A percentile compares a stretch with the other conserved stretches of the same genome.
Conservation (phyloP, 1,284 basidiomycete species). For the Pseudozyma tsukubaensis region DNA sequence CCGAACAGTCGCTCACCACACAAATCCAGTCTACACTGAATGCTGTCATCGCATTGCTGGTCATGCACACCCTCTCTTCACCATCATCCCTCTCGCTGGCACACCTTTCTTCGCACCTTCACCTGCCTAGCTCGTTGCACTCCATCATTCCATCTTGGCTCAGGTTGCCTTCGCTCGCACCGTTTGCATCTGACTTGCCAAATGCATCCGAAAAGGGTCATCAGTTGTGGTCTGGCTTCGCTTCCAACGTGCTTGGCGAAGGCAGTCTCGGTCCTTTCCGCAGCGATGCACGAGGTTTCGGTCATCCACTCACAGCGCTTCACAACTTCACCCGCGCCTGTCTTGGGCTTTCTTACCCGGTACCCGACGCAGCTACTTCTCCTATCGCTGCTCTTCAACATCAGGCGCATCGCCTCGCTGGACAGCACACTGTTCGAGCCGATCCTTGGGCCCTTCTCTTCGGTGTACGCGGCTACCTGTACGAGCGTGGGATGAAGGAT, state of each 20-base stretch:
- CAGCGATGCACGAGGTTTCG: constrained; percentile 59
- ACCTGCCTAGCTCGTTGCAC: constrained; percentile 50
- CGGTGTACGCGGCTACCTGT: constrained; percentile 43
- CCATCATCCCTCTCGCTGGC: constrained; percentile 56
- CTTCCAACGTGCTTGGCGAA: constrained; percentile 26
- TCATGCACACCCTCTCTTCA: constrained; percentile 57
- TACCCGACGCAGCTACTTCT: constrained; percentile 33
- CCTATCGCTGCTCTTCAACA: constrained; percentile 38
- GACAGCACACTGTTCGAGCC: constrained; percentile 7
- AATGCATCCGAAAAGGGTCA: constrained; percentile 51
- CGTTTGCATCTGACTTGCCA: constrained; percentile 55
- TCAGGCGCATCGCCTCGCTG: constrained; percentile 13
- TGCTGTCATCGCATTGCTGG: constrained; percentile 47
- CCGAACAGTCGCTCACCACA: constrained; percentile 32
- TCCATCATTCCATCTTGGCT: constrained; percentile 57
- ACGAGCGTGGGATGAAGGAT: constrained; percentile 54
- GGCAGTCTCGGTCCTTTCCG: constrained; percentile 53
- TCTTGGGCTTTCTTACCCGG: constrained; percentile 55
- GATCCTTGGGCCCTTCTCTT: constrained; percentile 48
- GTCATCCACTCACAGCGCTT: constrained; percentile 58
- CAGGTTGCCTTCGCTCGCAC: constrained; percentile 48
- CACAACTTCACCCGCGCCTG: constrained; percentile 59
- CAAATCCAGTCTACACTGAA: constrained; percentile 55
- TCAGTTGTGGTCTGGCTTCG: constrained; percentile 30
- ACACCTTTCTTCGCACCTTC: constrained; percentile 54